Base-by-base conservation (phyloP, 768 basidiomycete species). In the Boletus barrowsii region DNA sequence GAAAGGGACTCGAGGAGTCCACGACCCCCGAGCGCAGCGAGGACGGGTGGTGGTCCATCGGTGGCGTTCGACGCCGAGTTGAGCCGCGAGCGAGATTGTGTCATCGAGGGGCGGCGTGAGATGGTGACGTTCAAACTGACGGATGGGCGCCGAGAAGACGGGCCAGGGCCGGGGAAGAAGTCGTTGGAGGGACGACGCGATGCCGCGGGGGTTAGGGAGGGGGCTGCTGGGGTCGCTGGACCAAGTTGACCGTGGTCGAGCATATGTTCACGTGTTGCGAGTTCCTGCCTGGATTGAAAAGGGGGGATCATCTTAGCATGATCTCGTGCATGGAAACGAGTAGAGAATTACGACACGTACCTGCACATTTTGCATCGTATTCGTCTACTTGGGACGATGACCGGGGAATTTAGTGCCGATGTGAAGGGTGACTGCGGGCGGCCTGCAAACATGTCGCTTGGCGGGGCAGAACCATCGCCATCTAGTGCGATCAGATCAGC, bases 331-430 rank as follows among this genome's bases (percentile, higher is more conserved):
- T 6, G 42, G 42, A 54, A 30, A 18, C 14, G 33, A 20, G 15
- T 3, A 13, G 17, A 7, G 15, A 45, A 22, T 6, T 36, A 26
- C 5, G 11, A 42, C 35, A 57, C 79, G 47, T 54, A 86, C 88
- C 91, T 79, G 76, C 94, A 96, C 86, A 88, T 91, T 72, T 90
- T 93, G 72, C 94, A 97, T 65, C 94, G 78, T 64, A 97, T 93
- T 39, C 87, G 81, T 39, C 84, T 76, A 37, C 77, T 75, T 5
- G 79, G 80, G 11, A 76, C 69, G 47, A 67, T 78, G 35, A 74
- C 73, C 0, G 90, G 86, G 0, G 88, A 86, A 4, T 79, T 69
- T 1, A 86, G 82, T 1, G 72, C 68, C 0, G 86, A 84, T 59
- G 83, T 81, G 2, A 80, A 76, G 0, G 88, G 84, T 0, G 85